A percentile compares a stretch with the other conserved stretches of the same genome.
These are phyloP conservation scores for Ligustrum vulgare DNA, from an alignment of 257 asterid genomes.

Conservation along the genomic window DNA sequence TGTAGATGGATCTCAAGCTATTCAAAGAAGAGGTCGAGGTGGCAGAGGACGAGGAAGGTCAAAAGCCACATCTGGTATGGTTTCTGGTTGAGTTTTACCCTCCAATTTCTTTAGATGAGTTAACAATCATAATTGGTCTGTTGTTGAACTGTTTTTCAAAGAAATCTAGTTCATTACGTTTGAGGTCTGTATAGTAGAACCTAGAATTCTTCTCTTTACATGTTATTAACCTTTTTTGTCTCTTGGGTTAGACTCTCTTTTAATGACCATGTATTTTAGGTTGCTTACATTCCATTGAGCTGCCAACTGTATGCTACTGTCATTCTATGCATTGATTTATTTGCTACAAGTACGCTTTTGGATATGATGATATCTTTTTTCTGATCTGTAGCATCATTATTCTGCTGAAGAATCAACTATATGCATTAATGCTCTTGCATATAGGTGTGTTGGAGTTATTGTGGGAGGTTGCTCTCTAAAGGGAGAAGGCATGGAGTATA, in stretches of 20 bases:
- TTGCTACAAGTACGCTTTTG: background rate
- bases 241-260: background rate
- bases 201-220: background rate
- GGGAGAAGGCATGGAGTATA: background rate
- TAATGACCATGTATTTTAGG: background rate
- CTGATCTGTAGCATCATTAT: background rate
- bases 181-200: background rate
- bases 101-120: background rate
- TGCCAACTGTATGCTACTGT: background rate
- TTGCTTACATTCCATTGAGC: background rate
- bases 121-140: background rate
- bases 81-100: background rate
- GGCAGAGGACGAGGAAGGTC: constrained; percentile 88
- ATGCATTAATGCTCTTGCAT: background rate
- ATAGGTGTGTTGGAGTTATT: background rate
- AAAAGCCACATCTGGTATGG: constrained; percentile 58
- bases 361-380: background rate
- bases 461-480: background rate
- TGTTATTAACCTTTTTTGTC: background rate
- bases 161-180: background rate
- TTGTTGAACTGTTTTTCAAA: background rate
- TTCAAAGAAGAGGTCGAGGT: constrained; percentile 79
- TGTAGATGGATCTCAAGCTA: constrained; percentile 71
- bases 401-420: background rate
- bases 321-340: background rate